Conservation (phyloP, 2,329 filamentous ascomycete genomes). For the Karstenula rhodostoma region DNA sequence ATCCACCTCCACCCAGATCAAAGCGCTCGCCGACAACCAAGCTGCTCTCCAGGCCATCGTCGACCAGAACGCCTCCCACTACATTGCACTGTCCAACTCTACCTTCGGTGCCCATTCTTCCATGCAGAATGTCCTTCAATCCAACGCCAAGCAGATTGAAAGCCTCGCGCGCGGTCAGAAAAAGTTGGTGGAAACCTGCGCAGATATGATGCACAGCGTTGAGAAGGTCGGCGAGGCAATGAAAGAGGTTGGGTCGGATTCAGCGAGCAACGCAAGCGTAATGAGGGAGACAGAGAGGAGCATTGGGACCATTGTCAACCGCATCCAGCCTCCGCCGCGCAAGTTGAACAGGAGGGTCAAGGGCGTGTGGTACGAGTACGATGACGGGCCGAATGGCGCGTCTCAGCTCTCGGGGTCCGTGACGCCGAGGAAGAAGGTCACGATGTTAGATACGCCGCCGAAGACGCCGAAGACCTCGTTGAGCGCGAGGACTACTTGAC, state of each 20-base stretch:
- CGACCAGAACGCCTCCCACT: slow-evolving; percentile 45
- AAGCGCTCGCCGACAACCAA: slow-evolving; percentile 42
- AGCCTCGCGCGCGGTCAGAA: slow-evolving; percentile 37
- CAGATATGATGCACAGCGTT: slow-evolving; percentile 40
- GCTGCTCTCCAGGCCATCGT: slow-evolving; percentile 40
- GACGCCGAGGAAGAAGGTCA: slow-evolving; percentile 26
- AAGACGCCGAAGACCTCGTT: slow-evolving; percentile 38
- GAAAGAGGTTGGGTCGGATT: slow-evolving; percentile 22
- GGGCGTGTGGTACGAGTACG: slow-evolving; percentile 50
- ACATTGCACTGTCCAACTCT: slow-evolving; percentile 45
- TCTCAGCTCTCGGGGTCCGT: slow-evolving; percentile 5
- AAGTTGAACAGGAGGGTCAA: slow-evolving; percentile 46
- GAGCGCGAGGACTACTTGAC: slow-evolving; percentile 18
- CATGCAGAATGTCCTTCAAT: slow-evolving; percentile 32
- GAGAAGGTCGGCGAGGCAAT: slow-evolving; percentile 30
- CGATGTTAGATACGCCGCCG: slow-evolving; percentile 31
- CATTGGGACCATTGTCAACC: slow-evolving; percentile 27
- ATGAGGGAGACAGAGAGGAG: slow-evolving; percentile 19
- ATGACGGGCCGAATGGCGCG: slow-evolving; percentile 20
- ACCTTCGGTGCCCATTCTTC: slow-evolving; percentile 38
- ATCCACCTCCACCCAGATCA: slow-evolving; percentile 45
- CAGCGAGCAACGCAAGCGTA: slow-evolving; percentile 16
- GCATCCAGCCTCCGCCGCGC: slow-evolving; percentile 39
- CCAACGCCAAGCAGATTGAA: slow-evolving; percentile 39
- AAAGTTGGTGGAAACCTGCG: slow-evolving; percentile 39